These are phyloP conservation scores for Boechera divaricarpa DNA, from an alignment of 345 rosid genomes.

Conservation along the genomic window DNA sequence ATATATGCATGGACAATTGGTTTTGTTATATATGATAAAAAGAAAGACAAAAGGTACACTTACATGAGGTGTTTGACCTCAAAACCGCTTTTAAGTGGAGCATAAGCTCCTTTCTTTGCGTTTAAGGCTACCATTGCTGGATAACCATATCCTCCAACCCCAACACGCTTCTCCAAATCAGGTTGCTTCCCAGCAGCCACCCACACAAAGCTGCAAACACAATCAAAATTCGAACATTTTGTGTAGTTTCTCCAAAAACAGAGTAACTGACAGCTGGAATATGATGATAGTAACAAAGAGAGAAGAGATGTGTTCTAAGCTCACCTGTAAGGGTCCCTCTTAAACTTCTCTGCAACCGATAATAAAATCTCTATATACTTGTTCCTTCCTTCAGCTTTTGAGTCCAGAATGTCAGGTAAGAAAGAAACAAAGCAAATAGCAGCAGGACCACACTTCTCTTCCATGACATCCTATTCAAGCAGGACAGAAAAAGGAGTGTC, in stretches of 20 bases:
- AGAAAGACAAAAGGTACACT: conserved; percentile 41
- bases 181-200: conserved; percentile 93
- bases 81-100: conserved; percentile 91
- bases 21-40: background rate
- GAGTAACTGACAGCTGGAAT: conserved; percentile 5
- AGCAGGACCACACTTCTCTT: conserved; percentile 88
- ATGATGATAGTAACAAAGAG: conserved; percentile 3
- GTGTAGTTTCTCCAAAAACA: background rate
- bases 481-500: background rate
- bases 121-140: conserved; percentile 95
- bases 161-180: conserved; percentile 78
- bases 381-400: conserved; percentile 97
- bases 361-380: conserved; percentile 72
- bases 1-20: background rate
- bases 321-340: conserved; percentile 86
- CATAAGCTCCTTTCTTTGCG: conserved; percentile 88
- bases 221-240: background rate
- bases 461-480: conserved; percentile 71
- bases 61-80: conserved; percentile 79
- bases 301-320: background rate
- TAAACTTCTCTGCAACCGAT: conserved; percentile 87
- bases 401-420: conserved; percentile 94
- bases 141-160: conserved; percentile 95
- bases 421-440: conserved; percentile 95
- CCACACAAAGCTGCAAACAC: conserved; percentile 81